Evolutionary conservation across 2,329 filamentous ascomycete genomes (phyloP).

Genomic region (Cadophora sp.): DNA sequence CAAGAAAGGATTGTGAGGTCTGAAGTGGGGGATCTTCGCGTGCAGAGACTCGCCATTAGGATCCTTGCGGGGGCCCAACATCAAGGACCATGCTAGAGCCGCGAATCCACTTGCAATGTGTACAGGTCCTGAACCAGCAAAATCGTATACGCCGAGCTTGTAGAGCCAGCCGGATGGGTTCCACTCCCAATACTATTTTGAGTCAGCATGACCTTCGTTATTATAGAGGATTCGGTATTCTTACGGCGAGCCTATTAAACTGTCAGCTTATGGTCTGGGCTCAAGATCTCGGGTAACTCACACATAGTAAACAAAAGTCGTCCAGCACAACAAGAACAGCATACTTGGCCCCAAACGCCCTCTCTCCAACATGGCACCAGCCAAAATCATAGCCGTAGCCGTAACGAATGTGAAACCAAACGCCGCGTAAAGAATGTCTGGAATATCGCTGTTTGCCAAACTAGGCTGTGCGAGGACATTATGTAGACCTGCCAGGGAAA

Average conservation of each 20-base stretch:
- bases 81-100: constrained; percentile 15
- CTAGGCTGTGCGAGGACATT: constrained; percentile 21
- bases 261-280: no score
- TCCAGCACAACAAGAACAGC: constrained; percentile 6
- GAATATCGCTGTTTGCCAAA: constrained; percentile 20
- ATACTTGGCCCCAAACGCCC: constrained; percentile 1
- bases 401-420: constrained; percentile 22
- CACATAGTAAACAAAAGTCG: constrained; percentile 18
- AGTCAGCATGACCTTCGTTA: neutral
- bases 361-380: constrained; percentile 13
- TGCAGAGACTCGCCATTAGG: constrained; percentile 13
- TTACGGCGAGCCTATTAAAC: neutral
- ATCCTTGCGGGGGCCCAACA: constrained; percentile 16
- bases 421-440: constrained; percentile 20
- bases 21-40: constrained; percentile 17
- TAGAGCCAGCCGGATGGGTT: constrained; percentile 22
- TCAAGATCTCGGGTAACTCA: no score
- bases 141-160: constrained; percentile 22
- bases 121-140: constrained; percentile 19
- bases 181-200: constrained; percentile 21
- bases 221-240: neutral
- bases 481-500: constrained; percentile 14
- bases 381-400: constrained; percentile 19
- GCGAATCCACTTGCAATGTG: constrained; percentile 22
- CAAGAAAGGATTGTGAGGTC: constrained; percentile 21